Conservation (phyloP, 2,329 filamentous ascomycete genomes). For the Colletotrichum coccodes region DNA sequence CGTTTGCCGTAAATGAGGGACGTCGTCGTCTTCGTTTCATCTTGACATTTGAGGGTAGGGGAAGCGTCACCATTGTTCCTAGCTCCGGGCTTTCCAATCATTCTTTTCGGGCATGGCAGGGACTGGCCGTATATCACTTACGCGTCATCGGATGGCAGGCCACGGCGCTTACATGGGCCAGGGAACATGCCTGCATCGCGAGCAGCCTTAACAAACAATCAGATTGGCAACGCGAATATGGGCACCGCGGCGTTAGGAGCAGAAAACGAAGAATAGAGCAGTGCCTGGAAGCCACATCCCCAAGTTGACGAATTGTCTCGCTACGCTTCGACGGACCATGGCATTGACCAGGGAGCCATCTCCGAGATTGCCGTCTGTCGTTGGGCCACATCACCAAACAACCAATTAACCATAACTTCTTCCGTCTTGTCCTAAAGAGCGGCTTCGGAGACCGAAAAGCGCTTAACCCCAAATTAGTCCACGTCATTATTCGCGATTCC, state of each 20-base stretch:
- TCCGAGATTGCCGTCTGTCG: background rate
- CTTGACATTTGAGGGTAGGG: background rate
- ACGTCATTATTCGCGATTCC: constrained; percentile 5
- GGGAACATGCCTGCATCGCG: constrained; percentile 17
- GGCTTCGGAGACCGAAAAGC: background rate
- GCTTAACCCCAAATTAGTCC: constrained; percentile 1
- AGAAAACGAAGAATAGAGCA: background rate
- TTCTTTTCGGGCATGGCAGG: background rate
- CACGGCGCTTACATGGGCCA: constrained; percentile 27
- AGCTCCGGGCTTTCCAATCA: background rate
- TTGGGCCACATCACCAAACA: background rate
- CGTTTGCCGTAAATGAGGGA: constrained; percentile 22
- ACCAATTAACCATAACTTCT: constrained; percentile 7
- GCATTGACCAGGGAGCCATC: background rate
- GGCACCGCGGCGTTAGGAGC: background rate
- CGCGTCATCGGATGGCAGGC: constrained; percentile 19
- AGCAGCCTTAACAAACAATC: constrained; percentile 12
- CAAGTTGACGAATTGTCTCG: background rate
- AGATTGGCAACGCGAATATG: background rate
- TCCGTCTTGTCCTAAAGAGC: background rate
- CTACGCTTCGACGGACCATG: background rate
- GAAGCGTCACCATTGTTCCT: background rate
- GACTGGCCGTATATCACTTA: constrained; percentile 20
- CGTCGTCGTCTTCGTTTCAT: constrained; percentile 22
- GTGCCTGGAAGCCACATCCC: constrained; percentile 3